phyloP scores from a whole-genome alignment of 73 alveolate genomes.

The Paraurostyla sp. region DNA sequence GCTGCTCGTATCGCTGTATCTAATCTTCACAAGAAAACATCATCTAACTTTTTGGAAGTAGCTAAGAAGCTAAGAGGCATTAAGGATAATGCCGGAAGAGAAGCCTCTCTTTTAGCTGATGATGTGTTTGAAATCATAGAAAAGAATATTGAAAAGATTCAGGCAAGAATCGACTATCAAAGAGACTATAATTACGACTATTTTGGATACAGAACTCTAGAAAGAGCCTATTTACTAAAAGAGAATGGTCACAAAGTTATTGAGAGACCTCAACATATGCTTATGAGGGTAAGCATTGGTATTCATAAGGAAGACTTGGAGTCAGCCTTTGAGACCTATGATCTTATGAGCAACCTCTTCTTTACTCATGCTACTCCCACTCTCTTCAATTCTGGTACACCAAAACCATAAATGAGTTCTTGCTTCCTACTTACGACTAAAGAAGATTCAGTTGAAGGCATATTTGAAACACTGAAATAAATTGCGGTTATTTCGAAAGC shows the following conservation, averaged over 20 bases:
- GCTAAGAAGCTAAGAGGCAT: slow-evolving; percentile 44
- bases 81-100: slow-evolving; percentile 76
- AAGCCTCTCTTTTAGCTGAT: slow-evolving; percentile 78
- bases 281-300: slow-evolving; percentile 92
- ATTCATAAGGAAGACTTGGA: slow-evolving; percentile 85
- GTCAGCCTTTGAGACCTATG: slow-evolving; percentile 87
- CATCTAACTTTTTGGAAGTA: slow-evolving; percentile 75
- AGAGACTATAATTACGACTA: slow-evolving; percentile 76
- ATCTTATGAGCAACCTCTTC: slow-evolving; percentile 84
- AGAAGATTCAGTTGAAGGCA: slow-evolving; percentile 94
- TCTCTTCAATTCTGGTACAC: slow-evolving; percentile 93
- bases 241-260: slow-evolving; percentile 74
- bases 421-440: slow-evolving; percentile 88
- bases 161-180: slow-evolving; percentile 31
- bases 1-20: slow-evolving; percentile 89
- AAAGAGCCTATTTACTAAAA: slow-evolving; percentile 85
- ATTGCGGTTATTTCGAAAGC: slow-evolving; percentile 88
- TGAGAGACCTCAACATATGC: slow-evolving; percentile 93
- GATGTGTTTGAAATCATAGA: slow-evolving; percentile 82
- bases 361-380: slow-evolving; percentile 96
- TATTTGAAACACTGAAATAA: slow-evolving; percentile 80
- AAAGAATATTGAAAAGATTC: slow-evolving; percentile 16
- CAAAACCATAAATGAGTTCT: slow-evolving; percentile 91
- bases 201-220: slow-evolving; percentile 94
- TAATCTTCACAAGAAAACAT: slow-evolving; percentile 88